Percentiles rank a stretch among this genome's conserved stretches.
Conservation (phyloP, 2,329 filamentous ascomycete species). For the Arthrobotrys pseudoclavata region DNA sequence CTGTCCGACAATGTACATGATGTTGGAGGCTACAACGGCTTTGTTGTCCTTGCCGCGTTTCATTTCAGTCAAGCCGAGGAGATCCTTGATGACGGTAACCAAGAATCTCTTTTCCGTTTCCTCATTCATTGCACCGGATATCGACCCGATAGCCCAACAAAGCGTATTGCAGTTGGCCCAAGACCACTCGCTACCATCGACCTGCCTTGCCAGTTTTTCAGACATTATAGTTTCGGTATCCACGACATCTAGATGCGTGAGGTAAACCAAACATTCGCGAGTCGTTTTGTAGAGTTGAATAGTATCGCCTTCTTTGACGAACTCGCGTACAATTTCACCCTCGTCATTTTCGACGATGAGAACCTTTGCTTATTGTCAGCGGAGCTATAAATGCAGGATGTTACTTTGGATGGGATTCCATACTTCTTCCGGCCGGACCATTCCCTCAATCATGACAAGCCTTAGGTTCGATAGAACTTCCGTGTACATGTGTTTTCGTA, state of each 20-base stretch:
- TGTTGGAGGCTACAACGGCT: constrained; percentile 97
- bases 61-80: constrained; percentile 97
- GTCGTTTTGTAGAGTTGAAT: constrained; percentile 99
- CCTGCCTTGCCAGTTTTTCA: constrained; percentile 94
- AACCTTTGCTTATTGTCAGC: constrained; percentile 69
- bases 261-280: constrained; percentile 93
- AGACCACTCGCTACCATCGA: constrained; percentile 96
- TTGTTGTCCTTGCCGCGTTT: constrained; percentile 99
- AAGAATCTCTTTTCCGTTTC: constrained; percentile 99
- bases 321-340: constrained; percentile 97
- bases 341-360: constrained; percentile 99
- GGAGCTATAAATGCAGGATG: background rate
- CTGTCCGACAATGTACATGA: constrained; percentile 99
- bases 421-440: constrained; percentile 93
- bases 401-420: background rate
- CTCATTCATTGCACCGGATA: constrained; percentile 98
- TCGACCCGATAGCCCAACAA: constrained; percentile 99
- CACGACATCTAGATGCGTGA: constrained; percentile 96
- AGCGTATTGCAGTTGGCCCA: constrained; percentile 99
- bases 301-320: constrained; percentile 98
- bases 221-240: constrained; percentile 99
- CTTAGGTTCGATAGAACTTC: constrained; percentile 94
- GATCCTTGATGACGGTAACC: constrained; percentile 98
- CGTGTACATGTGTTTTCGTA: constrained; percentile 97
- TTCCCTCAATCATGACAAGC: constrained; percentile 99